Evolutionary conservation across 176 grass and related monocot species (phyloP).

Genomic region (barley (Hordeum vulgare)): MorexV3_pseudomolecules_assembly NC_058520.1:487991838-487992337

Average conservation of each 20-base stretch:
- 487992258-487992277: slow-evolving; percentile 8
- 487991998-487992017: slow-evolving; percentile 88
- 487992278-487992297: not conserved
- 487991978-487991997: slow-evolving; percentile 75
- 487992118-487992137: slow-evolving; percentile 18
- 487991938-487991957: slow-evolving; percentile 16
- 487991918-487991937: not conserved
- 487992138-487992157: slow-evolving; percentile 84
- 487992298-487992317: not conserved
- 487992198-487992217: slow-evolving; percentile 97
- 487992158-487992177: slow-evolving; percentile 37
- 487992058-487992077: slow-evolving; percentile 2
- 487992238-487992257: not conserved
- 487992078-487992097: slow-evolving; percentile 2
- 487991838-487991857: not conserved
- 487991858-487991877: not conserved
- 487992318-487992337: slow-evolving; percentile 15
- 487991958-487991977: slow-evolving; percentile 74
- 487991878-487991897: not conserved
- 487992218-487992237: not conserved
- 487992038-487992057: slow-evolving; percentile 82
- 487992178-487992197: slow-evolving; percentile 64
- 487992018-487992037: slow-evolving; percentile 82
- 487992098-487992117: not conserved
- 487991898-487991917: not conserved